These are phyloP conservation scores for Bruguiera gymnorhiza DNA, from an alignment of 345 rosid species.

Conservation along the genomic window DNA sequence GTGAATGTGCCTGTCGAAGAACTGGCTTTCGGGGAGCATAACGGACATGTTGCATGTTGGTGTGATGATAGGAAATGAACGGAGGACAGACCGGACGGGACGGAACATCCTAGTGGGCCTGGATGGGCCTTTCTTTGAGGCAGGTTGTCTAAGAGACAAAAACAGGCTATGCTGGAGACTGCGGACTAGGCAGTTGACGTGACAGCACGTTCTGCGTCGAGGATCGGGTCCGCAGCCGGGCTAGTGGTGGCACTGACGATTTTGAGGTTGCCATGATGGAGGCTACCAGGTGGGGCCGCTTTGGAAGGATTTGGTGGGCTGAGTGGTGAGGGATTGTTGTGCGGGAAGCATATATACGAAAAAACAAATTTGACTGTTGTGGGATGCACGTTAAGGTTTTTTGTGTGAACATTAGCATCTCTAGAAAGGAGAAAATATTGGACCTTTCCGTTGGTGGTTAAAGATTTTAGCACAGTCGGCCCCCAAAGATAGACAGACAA, in stretches of 20 bases:
- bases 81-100: conserved; percentile 55
- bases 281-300: not conserved
- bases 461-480: not conserved
- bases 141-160: conserved; percentile 46
- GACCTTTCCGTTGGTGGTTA: not conserved
- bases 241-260: not conserved
- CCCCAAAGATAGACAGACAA: not conserved
- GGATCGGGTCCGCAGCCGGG: not conserved
- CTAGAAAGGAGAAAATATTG: not conserved
- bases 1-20: conserved; percentile 54
- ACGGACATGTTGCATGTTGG: conserved; percentile 62
- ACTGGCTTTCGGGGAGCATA: conserved; percentile 33
- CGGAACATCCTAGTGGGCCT: conserved; percentile 45
- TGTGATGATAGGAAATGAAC: conserved; percentile 65
- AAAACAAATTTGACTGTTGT: not conserved
- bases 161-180: conserved; percentile 9
- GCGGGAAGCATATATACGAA: not conserved
- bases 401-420: not conserved
- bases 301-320: not conserved
- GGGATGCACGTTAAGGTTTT: conserved; percentile 14
- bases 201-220: conserved; percentile 3
- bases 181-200: not conserved
- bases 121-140: conserved; percentile 35
- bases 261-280: not conserved
- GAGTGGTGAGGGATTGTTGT: not conserved